These are phyloP conservation scores for Aspergillus transmontanensis DNA, from an alignment of 2,329 filamentous ascomycete genomes.

Conservation along the genomic window DNA sequence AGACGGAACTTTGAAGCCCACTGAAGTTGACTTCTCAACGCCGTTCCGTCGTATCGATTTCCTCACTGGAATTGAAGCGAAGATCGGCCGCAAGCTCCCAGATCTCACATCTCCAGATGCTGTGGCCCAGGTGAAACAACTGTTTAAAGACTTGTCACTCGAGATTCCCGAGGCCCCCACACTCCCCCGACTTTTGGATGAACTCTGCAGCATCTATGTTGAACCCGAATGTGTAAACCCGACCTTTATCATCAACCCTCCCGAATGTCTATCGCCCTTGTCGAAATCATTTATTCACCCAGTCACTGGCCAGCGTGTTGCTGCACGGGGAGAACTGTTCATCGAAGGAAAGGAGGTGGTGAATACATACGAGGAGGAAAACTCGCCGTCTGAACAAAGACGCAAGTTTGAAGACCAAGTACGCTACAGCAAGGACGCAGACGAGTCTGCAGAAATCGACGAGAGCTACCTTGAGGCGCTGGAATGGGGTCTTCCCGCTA, in stretches of 20 bases:
- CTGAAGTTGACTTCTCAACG: conserved; percentile 59
- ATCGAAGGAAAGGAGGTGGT: conserved; percentile 78
- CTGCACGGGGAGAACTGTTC: conserved; percentile 84
- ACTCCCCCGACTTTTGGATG: conserved; percentile 75
- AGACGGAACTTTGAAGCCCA: conserved; percentile 48
- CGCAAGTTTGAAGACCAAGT: conserved; percentile 73
- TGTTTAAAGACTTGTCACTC: conserved; percentile 57
- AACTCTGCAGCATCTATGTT: conserved; percentile 73
- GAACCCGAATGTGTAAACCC: conserved; percentile 74
- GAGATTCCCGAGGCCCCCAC: conserved; percentile 56
- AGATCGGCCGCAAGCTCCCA: conserved; percentile 67
- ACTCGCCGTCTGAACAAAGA: conserved; percentile 83
- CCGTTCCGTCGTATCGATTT: conserved; percentile 74
- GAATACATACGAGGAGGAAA: conserved; percentile 99
- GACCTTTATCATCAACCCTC: conserved; percentile 87
- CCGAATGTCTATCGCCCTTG: conserved; percentile 86
- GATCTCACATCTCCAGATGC: conserved; percentile 61
- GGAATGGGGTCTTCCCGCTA: conserved; percentile 90
- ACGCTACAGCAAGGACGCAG: conserved; percentile 49
- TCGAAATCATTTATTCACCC: conserved; percentile 81
- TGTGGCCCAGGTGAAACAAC: conserved; percentile 56
- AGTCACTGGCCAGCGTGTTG: conserved; percentile 68
- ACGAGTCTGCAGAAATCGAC: conserved; percentile 60
- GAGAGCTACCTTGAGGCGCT: conserved; percentile 83
- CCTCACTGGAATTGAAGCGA: conserved; percentile 73